A percentile compares a stretch with the other conserved stretches of the same genome.
phyloP scores from a whole-genome alignment of 129 eudicot genomes.

The Flaveria trinervia region DNA sequence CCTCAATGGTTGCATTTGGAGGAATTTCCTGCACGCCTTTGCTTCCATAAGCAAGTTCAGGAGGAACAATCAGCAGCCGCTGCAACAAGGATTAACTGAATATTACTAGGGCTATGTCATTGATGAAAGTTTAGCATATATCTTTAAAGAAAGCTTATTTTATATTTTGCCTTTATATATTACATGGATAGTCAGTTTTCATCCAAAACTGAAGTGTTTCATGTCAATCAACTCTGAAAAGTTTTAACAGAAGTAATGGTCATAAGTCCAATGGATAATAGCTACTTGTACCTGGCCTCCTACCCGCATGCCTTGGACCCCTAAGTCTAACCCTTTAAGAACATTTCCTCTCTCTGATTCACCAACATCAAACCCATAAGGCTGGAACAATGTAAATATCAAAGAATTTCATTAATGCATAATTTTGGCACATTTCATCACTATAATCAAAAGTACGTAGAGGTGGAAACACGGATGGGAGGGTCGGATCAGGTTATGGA shows the following conservation, averaged over 20 bases:
- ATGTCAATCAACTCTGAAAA: not conserved
- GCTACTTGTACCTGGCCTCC: slow-evolving; percentile 79
- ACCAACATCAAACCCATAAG: slow-evolving; percentile 96
- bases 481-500: not conserved
- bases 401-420: not conserved
- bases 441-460: not conserved
- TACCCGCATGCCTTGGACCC: slow-evolving; percentile 92
- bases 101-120: not conserved
- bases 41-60: slow-evolving; percentile 90
- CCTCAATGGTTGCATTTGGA: slow-evolving; percentile 97
- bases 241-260: not conserved
- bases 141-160: not conserved
- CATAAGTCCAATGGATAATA: not conserved
- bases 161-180: too few relatives aligned
- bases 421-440: slow-evolving; percentile 5
- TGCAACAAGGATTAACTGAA: slow-evolving; percentile 39
- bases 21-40: slow-evolving; percentile 99
- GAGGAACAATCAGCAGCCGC: slow-evolving; percentile 93
- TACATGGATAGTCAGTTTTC: too few relatives aligned
- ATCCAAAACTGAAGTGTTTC: not conserved
- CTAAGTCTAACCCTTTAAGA: slow-evolving; percentile 85
- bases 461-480: not conserved
- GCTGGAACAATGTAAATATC: slow-evolving; percentile 49
- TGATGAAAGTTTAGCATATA: not conserved
- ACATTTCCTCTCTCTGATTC: slow-evolving; percentile 92